These are phyloP conservation scores for Dacryopinax spathularia DNA, from an alignment of 768 basidiomycete genomes.

Conservation along the genomic window DNA sequence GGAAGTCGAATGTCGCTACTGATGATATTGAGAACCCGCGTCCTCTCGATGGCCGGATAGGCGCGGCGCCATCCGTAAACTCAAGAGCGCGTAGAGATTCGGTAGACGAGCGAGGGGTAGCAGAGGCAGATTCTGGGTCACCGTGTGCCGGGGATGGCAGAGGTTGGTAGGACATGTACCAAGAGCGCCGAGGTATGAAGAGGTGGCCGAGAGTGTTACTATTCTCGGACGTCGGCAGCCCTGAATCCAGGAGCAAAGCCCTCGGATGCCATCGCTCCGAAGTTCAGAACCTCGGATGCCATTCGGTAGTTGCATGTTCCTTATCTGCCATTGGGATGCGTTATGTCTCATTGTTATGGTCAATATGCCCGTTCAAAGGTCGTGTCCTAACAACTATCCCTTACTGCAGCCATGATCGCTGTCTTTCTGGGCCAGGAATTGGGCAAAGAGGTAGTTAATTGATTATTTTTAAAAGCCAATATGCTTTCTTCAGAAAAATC, in stretches of 20 bases:
- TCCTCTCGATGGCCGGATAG: constrained; percentile 20
- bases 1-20: constrained; percentile 53
- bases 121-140: background rate
- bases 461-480: too few relatives aligned
- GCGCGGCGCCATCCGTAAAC: constrained; percentile 43
- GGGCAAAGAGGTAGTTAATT: too few relatives aligned
- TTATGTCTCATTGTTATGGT: too few relatives aligned
- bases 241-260: background rate
- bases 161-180: constrained; percentile 1
- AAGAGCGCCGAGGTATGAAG: background rate
- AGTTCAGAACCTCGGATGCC: too few relatives aligned
- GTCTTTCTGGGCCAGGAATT: too few relatives aligned
- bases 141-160: constrained; percentile 1
- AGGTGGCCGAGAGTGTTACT: background rate
- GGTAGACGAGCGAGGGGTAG: constrained; percentile 30
- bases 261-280: too few relatives aligned
- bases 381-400: too few relatives aligned
- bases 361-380: too few relatives aligned
- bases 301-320: too few relatives aligned
- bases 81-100: constrained; percentile 70
- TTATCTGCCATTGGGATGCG: too few relatives aligned
- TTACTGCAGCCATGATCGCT: too few relatives aligned
- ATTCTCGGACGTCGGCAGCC: background rate
- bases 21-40: constrained; percentile 34
- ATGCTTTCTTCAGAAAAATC: too few relatives aligned